Conservation (phyloP, 1,284 basidiomycete genomes). For the Malassezia pachydermatis region DNA sequence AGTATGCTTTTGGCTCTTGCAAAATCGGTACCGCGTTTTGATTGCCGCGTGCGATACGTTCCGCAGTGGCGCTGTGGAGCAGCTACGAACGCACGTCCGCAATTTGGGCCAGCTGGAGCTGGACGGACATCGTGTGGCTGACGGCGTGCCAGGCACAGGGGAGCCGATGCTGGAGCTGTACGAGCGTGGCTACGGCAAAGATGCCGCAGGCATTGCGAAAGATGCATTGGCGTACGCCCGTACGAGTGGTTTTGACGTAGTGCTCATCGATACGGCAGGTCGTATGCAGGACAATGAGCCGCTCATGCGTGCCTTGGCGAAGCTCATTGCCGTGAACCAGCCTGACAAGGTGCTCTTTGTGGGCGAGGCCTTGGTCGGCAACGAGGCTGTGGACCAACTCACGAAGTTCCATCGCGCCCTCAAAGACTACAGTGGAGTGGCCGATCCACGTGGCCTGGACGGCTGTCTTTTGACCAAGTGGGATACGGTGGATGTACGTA, state of each 20-base stretch:
- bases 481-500: conserved; percentile 36
- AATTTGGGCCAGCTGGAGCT: conserved; percentile 73
- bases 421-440: conserved; percentile 44
- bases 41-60: conserved; percentile 99
- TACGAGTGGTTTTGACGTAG: conserved; percentile 39
- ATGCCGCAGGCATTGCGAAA: conserved; percentile 90
- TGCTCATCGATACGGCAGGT: conserved; percentile 47
- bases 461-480: conserved; percentile 47
- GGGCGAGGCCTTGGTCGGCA: conserved; percentile 47
- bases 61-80: conserved; percentile 93
- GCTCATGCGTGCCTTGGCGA: conserved; percentile 44
- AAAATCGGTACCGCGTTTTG: conserved; percentile 81
- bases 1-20: conserved; percentile 97
- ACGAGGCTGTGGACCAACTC: conserved; percentile 47
- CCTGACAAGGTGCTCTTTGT: conserved; percentile 48
- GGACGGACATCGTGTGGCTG: conserved; percentile 22
- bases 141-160: conserved; percentile 15
- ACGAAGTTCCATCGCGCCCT: conserved; percentile 43
- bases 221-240: conserved; percentile 62
- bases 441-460: conserved; percentile 40
- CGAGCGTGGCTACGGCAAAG: conserved; percentile 94
- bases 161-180: conserved; percentile 66
- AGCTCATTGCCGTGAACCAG: conserved; percentile 42
- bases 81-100: conserved; percentile 87
- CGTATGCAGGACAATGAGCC: conserved; percentile 49